phyloP scores from a whole-genome alignment of 495 filamentous ascomycete genomes.

The Penicillium manginii region DNA sequence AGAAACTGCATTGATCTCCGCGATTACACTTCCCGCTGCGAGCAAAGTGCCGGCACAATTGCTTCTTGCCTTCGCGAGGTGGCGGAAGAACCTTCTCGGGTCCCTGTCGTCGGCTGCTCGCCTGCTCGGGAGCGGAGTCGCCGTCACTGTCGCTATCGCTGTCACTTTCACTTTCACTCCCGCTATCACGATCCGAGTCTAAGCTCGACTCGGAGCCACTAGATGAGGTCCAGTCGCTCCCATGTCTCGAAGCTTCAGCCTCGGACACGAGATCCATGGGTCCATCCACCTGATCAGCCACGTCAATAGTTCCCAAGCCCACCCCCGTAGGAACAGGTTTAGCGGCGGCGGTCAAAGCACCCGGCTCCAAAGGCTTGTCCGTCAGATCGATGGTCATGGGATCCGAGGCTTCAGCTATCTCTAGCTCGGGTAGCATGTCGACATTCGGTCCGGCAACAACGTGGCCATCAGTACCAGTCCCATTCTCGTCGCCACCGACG shows the following conservation, averaged over 20 bases:
- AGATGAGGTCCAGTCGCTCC: constrained; percentile 19
- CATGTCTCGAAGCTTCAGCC: background rate
- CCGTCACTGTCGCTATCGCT: constrained; percentile 20
- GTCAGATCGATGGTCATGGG: constrained; percentile 1
- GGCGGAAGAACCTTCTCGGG: constrained; percentile 49
- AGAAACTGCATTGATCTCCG: constrained; percentile 51
- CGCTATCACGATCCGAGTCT: constrained; percentile 15
- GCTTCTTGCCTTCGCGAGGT: constrained; percentile 42
- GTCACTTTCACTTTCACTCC: background rate
- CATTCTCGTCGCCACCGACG: background rate
- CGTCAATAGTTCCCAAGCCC: background rate
- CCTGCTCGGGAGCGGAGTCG: constrained; percentile 47
- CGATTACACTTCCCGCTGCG: constrained; percentile 48
- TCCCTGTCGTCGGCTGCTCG: constrained; percentile 42
- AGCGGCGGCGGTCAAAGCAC: background rate
- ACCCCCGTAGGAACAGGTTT: constrained; percentile 1
- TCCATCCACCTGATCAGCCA: background rate
- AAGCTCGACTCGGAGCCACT: constrained; percentile 30
- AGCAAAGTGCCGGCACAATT: constrained; percentile 50
- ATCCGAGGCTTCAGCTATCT: constrained; percentile 3
- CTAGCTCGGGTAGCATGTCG: background rate
- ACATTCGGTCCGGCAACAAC: constrained; percentile 6
- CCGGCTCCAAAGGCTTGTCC: background rate
- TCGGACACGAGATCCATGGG: background rate
- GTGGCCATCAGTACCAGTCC: background rate